These are phyloP conservation scores for Macrophomina tecta DNA, from an alignment of 2,329 filamentous ascomycete species.

Conservation along the genomic window DNA sequence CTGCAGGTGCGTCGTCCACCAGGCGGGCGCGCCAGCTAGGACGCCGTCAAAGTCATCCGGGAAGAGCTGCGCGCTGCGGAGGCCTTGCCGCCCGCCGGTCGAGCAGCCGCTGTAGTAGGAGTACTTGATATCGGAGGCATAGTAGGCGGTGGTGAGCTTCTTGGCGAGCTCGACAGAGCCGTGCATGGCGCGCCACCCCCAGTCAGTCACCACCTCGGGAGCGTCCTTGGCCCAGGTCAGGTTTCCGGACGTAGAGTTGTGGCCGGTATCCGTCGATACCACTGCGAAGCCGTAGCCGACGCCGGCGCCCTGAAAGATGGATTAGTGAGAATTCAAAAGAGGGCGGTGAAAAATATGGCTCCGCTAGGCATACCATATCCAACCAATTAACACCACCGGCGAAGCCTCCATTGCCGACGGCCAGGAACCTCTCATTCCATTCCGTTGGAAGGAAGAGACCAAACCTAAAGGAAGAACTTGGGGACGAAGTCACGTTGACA, in stretches of 20 bases:
- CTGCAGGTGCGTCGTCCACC: constrained; percentile 58
- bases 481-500: constrained; percentile 44
- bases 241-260: constrained; percentile 45
- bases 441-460: constrained; percentile 46
- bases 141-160: constrained; percentile 55
- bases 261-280: constrained; percentile 55
- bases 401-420: constrained; percentile 55
- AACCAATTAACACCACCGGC: constrained; percentile 56
- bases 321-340: neutral
- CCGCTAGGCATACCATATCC: constrained; percentile 48
- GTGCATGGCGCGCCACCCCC: constrained; percentile 45
- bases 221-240: constrained; percentile 48
- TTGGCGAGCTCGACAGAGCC: constrained; percentile 58
- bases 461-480: constrained; percentile 45
- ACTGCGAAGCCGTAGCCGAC: constrained; percentile 50
- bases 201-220: constrained; percentile 48
- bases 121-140: constrained; percentile 42
- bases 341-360: neutral
- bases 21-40: constrained; percentile 59
- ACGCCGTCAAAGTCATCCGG: constrained; percentile 65
- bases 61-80: constrained; percentile 60
- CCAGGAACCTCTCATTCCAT: constrained; percentile 47
- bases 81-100: constrained; percentile 64
- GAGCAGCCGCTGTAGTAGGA: constrained; percentile 65
- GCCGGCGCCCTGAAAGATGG: constrained; percentile 34